Conservation (phyloP, 768 basidiomycete genomes). For the Hericium coralloides region DNA sequence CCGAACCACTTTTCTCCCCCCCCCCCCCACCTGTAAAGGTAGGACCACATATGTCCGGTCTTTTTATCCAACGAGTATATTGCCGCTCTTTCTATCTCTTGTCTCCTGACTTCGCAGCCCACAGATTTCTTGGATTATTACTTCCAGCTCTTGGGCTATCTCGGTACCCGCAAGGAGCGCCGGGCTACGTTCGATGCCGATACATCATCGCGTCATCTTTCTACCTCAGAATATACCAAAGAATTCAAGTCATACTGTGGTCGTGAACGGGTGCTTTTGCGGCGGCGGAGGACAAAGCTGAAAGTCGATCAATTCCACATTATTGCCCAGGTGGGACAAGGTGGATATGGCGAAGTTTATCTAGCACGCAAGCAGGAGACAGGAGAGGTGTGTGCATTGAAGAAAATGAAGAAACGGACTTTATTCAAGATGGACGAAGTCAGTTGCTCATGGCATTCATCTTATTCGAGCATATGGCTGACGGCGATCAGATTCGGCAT, state of each 20-base stretch:
- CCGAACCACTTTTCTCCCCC: background rate
- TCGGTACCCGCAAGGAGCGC: conserved; percentile 79
- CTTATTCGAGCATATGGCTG: background rate
- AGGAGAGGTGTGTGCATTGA: conserved; percentile 92
- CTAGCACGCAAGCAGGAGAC: conserved; percentile 93
- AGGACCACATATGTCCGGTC: background rate
- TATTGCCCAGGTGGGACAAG: conserved; percentile 97
- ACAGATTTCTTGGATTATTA: conserved; percentile 97
- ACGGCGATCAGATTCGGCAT: conserved; percentile 71
- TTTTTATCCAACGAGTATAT: background rate
- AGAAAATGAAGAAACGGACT: conserved; percentile 95
- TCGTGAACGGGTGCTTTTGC: conserved; percentile 86
- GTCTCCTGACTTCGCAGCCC: background rate
- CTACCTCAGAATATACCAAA: conserved; percentile 45
- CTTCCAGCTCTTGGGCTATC: conserved; percentile 89
- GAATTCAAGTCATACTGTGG: conserved; percentile 94
- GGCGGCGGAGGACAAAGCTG: conserved; percentile 87
- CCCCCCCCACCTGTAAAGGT: background rate
- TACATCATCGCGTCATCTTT: conserved; percentile 58
- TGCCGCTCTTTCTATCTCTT: background rate
- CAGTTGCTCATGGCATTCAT: conserved; percentile 5
- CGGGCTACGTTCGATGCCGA: conserved; percentile 77
- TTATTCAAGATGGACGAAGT: conserved; percentile 99
- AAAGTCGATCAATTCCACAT: conserved; percentile 95
- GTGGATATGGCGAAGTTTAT: conserved; percentile 97